Evolutionary conservation across 192 early-diverging fungal genomes (phyloP).

Genomic region (Backusella tarrabulga): DNA sequence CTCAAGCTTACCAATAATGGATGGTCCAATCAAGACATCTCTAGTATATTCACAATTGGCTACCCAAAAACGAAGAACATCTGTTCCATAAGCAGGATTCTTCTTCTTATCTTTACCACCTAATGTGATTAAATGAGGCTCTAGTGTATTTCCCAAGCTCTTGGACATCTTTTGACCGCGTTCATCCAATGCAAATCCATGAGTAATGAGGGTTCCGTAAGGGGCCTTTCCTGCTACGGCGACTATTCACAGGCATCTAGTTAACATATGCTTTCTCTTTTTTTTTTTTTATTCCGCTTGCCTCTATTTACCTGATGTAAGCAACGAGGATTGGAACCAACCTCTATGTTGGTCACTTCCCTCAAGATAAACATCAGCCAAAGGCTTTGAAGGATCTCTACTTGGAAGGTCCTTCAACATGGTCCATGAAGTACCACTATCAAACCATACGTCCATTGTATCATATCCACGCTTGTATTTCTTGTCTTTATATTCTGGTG

Average conservation of each 20-base stretch:
- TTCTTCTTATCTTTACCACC: slow-evolving; percentile 69
- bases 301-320: slow-evolving; percentile 55
- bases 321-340: slow-evolving; percentile 82
- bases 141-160: slow-evolving; percentile 75
- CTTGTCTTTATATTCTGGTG: slow-evolving; percentile 53
- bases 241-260: slow-evolving; percentile 24
- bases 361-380: slow-evolving; percentile 74
- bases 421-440: slow-evolving; percentile 79
- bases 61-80: slow-evolving; percentile 72
- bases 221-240: slow-evolving; percentile 68
- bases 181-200: slow-evolving; percentile 83
- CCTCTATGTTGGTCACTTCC: slow-evolving; percentile 84
- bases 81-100: slow-evolving; percentile 73
- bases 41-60: slow-evolving; percentile 73
- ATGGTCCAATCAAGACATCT: slow-evolving; percentile 70
- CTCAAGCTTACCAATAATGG: slow-evolving; percentile 47
- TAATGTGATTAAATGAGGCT: slow-evolving; percentile 58
- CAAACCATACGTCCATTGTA: slow-evolving; percentile 90
- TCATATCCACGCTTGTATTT: slow-evolving; percentile 63
- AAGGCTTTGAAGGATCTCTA: slow-evolving; percentile 24
- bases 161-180: slow-evolving; percentile 83
- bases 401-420: slow-evolving; percentile 49
- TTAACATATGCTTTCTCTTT: not conserved
- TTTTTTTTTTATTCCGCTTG: not conserved
- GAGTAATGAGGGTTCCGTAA: slow-evolving; percentile 69